phyloP scores from a whole-genome alignment of 305 asterid species.

The Fraxinus paxiana region DNA sequence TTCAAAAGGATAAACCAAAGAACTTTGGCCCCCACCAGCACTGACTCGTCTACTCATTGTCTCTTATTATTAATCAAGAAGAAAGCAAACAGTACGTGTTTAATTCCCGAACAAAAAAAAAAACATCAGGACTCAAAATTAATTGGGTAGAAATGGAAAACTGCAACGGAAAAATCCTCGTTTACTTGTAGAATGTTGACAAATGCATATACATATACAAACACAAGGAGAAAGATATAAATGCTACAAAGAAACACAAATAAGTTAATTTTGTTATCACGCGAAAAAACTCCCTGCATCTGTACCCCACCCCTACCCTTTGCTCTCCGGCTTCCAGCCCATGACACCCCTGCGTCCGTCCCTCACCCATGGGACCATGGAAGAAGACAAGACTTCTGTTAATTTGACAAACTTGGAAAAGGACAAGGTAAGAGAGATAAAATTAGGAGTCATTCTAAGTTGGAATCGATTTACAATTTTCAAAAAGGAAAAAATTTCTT shows the following conservation, averaged over 20 bases:
- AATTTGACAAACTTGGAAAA: background rate
- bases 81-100: background rate
- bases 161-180: background rate
- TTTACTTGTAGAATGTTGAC: background rate
- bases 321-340: background rate
- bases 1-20: background rate
- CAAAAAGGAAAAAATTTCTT: background rate
- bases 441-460: background rate
- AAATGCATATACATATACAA: background rate
- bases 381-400: background rate
- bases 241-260: background rate
- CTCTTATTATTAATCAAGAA: background rate
- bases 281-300: background rate
- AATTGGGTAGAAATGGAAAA: background rate
- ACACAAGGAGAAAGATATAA: background rate
- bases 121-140: background rate
- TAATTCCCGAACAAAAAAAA: background rate
- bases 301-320: background rate
- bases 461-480: background rate
- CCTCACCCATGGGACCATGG: background rate
- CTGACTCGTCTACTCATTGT: background rate
- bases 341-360: background rate
- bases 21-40: background rate
- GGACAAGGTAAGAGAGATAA: background rate
- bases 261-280: background rate